Base-by-base conservation (phyloP, 306 rosid species). In the Lablab purpureus region DNA sequence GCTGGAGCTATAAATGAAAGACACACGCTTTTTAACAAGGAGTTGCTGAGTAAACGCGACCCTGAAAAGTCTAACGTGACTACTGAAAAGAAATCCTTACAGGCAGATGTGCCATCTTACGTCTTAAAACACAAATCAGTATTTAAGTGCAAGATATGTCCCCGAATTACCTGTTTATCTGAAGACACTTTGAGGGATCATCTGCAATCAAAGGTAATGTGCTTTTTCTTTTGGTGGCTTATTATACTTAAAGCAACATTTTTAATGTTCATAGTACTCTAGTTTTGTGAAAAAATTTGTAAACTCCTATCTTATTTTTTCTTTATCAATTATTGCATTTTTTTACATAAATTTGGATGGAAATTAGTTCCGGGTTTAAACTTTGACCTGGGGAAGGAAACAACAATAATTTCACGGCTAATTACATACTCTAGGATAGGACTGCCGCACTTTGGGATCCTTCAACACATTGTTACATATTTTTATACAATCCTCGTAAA, bases 111-210 rank as follows among this genome's bases (percentile, higher is more conserved):
- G 32, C 84, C 90, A 36, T 85, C 74, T 47, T 79, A 77, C 52
- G 56, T 94, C 67, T 77, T 92, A 52, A 83, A 89, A 84, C 73
- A 88, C 85, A 94, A 92, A 84, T 90, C 98, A 41, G 91, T 87
- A 73, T 92, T 92, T 55, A 94, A 92, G 88, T 94, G 98, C 86
- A 91, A 85, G 92, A 59, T 94, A 65, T 94, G 98, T 83, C 98
- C 98, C 76, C 85, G 89, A 83, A 75, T 92, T 83, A 86, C 92
- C 75, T 94, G 97, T 80, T 86, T 94, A 85, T 87, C 88, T 51
- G 98, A 92, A 88, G 89, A 88, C 76, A 86, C 88, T 66, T 73
- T 94, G 87, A 88, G 81, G 84, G 86, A 89, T 82, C 98, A 94
- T 87, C 85, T 94, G 17, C 83, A 87, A n/a, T 94, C 98, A 81